Conservation (phyloP, 306 rosid species). For the Sicyos baderoa region DNA sequence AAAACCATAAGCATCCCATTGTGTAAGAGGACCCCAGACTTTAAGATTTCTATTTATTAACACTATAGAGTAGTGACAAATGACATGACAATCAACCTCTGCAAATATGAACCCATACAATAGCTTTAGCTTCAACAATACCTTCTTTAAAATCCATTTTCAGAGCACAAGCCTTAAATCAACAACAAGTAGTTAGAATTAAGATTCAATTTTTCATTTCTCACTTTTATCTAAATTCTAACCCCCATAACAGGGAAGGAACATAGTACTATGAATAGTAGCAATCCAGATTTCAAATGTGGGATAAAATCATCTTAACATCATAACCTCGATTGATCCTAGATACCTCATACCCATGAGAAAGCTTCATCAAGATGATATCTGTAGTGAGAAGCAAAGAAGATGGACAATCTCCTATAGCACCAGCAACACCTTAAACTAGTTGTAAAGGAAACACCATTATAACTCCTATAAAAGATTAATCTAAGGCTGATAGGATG, state of each 20-base stretch:
- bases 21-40: too few relatives aligned
- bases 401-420: background rate
- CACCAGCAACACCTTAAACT: conserved; percentile 1
- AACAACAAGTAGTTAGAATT: background rate
- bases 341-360: background rate
- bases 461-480: background rate
- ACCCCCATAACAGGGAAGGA: background rate
- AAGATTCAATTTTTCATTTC: background rate
- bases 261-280: background rate
- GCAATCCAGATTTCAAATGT: background rate
- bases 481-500: background rate
- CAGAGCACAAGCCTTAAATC: background rate
- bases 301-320: background rate
- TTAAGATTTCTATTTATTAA: background rate
- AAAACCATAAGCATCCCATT: background rate
- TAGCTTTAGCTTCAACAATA: background rate
- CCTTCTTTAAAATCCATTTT: background rate
- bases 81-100: too few relatives aligned
- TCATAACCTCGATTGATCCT: too few relatives aligned
- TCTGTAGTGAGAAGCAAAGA: too few relatives aligned
- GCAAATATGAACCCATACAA: too few relatives aligned
- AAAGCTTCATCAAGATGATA: background rate
- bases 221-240: background rate
- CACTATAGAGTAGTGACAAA: too few relatives aligned
- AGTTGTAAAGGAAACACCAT: background rate